A percentile compares a stretch with the other conserved stretches of the same genome.
Conservation (phyloP, 2,329 filamentous ascomycete species). For the Ophiostoma perfectum region DNA sequence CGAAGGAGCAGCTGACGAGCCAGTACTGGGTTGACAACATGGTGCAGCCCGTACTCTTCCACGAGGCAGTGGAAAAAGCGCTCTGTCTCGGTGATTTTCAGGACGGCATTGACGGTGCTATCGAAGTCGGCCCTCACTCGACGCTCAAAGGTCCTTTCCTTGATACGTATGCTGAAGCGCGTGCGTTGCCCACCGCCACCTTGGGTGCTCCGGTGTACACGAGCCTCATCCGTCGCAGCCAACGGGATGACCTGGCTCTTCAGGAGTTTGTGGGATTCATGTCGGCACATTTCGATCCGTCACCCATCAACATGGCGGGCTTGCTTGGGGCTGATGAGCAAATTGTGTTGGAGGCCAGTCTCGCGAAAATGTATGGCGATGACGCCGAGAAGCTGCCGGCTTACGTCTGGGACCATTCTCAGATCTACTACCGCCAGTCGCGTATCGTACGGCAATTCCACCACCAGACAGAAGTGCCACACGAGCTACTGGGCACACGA, state of each 20-base stretch:
- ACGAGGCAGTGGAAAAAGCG: slow-evolving; percentile 15
- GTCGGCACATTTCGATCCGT: slow-evolving; percentile 32
- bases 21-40: slow-evolving; percentile 34
- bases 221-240: slow-evolving; percentile 32
- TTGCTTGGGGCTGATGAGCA: slow-evolving; percentile 27
- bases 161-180: slow-evolving; percentile 9
- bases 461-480: slow-evolving; percentile 15
- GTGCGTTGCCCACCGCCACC: slow-evolving; percentile 23
- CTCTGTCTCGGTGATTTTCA: slow-evolving; percentile 21
- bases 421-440: slow-evolving; percentile 25
- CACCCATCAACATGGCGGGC: slow-evolving; percentile 26
- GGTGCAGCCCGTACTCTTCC: slow-evolving; percentile 31
- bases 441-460: slow-evolving; percentile 21
- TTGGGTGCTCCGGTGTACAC: slow-evolving; percentile 32
- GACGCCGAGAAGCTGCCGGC: slow-evolving; percentile 23
- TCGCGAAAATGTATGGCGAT: slow-evolving; percentile 15
- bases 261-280: slow-evolving; percentile 35
- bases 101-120: slow-evolving; percentile 34
- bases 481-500: slow-evolving; percentile 26
- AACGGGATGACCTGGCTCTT: slow-evolving; percentile 32
- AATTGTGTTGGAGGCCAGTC: neutral
- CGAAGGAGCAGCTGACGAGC: slow-evolving; percentile 22
- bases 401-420: slow-evolving; percentile 26
- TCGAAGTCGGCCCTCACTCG: slow-evolving; percentile 32
- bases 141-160: slow-evolving; percentile 27